Conservation (phyloP, 1,284 basidiomycete species). For the Sanghuangporus baumii region DNA sequence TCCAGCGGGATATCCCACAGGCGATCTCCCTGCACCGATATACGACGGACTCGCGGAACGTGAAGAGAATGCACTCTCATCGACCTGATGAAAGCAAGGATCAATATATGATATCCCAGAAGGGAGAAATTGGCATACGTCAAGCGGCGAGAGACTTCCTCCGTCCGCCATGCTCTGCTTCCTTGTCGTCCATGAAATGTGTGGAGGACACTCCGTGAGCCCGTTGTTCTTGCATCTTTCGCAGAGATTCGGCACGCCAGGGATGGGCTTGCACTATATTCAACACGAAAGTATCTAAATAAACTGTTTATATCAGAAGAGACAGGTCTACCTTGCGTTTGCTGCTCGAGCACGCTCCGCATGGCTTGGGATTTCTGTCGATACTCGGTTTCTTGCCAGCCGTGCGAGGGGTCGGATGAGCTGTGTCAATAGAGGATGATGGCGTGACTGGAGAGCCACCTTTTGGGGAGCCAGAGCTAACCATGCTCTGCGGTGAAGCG, state of each 20-base stretch:
- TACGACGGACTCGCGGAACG: constrained; percentile 10
- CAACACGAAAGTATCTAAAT: not conserved
- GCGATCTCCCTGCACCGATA: not conserved
- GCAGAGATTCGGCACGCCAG: constrained; percentile 9
- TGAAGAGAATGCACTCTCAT: constrained; percentile 7
- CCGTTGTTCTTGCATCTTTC: constrained; percentile 14
- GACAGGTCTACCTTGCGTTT: constrained; percentile 12
- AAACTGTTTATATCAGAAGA: not conserved
- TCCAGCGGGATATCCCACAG: not conserved
- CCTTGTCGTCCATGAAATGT: constrained; percentile 11
- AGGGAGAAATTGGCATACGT: not conserved
- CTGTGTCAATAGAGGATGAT: not conserved
- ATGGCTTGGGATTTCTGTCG: constrained; percentile 13
- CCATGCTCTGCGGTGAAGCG: constrained; percentile 10
- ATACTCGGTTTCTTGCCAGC: constrained; percentile 9
- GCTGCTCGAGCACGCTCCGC: constrained; percentile 12
- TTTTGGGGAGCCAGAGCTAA: constrained; percentile 5
- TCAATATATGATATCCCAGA: not conserved
- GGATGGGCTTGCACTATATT: constrained; percentile 13
- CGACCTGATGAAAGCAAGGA: not conserved
- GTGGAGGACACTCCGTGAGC: constrained; percentile 10
- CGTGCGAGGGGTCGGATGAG: not conserved
- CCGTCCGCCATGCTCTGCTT: constrained; percentile 5
- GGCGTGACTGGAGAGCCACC: not conserved
- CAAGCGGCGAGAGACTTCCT: constrained; percentile 13